phyloP scores from a whole-genome alignment of 176 grass and related monocot species.

The Oryza punctata region DNA sequence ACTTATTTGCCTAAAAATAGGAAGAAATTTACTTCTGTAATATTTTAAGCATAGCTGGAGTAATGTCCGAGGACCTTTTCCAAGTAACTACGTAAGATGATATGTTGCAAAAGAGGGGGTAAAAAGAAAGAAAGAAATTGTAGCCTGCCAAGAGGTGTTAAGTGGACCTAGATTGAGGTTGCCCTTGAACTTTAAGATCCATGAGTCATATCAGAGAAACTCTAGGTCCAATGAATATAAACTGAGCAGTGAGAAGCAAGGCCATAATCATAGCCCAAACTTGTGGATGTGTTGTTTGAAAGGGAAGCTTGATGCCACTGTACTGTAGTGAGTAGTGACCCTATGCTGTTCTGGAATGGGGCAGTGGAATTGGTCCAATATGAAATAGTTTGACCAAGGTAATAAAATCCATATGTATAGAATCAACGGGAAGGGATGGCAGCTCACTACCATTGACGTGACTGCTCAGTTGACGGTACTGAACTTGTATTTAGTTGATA shows the following conservation, averaged over 20 bases:
- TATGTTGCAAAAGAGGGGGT: background rate
- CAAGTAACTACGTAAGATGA: background rate
- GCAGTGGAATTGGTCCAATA: background rate
- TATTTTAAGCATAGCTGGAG: constrained; percentile 14
- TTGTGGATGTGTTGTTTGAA: background rate
- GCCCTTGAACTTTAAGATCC: background rate
- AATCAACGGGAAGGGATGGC: background rate
- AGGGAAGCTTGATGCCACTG: background rate
- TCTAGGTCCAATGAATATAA: background rate
- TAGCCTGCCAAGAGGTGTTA: background rate
- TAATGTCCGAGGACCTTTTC: background rate
- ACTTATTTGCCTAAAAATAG: constrained; percentile 15
- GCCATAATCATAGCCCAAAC: background rate
- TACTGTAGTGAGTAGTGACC: constrained; percentile 5
- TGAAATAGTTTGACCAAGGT: background rate
- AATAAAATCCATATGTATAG: background rate
- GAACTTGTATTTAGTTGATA: background rate
- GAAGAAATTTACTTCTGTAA: constrained; percentile 6
- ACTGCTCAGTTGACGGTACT: background rate
- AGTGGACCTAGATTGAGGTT: background rate
- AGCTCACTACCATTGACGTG: background rate
- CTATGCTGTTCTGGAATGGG: constrained; percentile 12
- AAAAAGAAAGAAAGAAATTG: background rate
- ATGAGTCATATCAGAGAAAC: background rate
- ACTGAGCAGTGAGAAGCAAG: background rate